These are phyloP conservation scores for Parathielavia hyrcaniae DNA, from an alignment of 495 filamentous ascomycete species.

Conservation along the genomic window DNA sequence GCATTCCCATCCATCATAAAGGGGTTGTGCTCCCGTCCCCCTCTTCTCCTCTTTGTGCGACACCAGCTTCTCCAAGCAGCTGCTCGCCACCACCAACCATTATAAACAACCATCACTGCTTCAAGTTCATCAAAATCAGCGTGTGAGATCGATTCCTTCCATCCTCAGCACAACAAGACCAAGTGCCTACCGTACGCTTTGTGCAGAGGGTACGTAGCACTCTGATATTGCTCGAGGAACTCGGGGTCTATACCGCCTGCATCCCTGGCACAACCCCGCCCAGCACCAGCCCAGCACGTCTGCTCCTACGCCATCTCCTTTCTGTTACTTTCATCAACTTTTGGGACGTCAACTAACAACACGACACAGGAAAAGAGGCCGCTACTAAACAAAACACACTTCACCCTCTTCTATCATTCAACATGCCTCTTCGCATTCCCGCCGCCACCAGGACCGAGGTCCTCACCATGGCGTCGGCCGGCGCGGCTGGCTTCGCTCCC, in stretches of 20 bases:
- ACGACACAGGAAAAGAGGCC: background rate
- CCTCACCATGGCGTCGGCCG: constrained; percentile 40
- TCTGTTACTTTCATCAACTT: background rate
- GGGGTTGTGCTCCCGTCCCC: constrained; percentile 20
- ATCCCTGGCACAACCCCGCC: background rate
- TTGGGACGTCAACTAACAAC: background rate
- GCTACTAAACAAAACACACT: too few relatives aligned
- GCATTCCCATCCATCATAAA: constrained; percentile 21
- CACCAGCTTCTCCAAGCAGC: constrained; percentile 12
- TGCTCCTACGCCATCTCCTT: background rate
- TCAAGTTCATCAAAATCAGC: background rate
- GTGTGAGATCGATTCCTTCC: background rate
- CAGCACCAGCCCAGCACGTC: background rate
- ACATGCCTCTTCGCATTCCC: constrained; percentile 46
- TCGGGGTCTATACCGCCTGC: background rate
- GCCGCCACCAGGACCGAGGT: constrained; percentile 36
- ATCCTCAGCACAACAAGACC: background rate
- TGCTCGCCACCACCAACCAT: constrained; percentile 1
- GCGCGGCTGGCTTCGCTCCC: constrained; percentile 40
- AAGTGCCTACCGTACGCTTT: background rate
- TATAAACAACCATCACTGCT: background rate
- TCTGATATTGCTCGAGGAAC: background rate
- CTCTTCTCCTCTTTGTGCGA: constrained; percentile 19
- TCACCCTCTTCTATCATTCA: constrained; percentile 2
- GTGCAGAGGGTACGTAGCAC: background rate